Evolutionary conservation across 1,284 basidiomycete genomes (phyloP).

Genomic region (Meripilus lineatus): DNA sequence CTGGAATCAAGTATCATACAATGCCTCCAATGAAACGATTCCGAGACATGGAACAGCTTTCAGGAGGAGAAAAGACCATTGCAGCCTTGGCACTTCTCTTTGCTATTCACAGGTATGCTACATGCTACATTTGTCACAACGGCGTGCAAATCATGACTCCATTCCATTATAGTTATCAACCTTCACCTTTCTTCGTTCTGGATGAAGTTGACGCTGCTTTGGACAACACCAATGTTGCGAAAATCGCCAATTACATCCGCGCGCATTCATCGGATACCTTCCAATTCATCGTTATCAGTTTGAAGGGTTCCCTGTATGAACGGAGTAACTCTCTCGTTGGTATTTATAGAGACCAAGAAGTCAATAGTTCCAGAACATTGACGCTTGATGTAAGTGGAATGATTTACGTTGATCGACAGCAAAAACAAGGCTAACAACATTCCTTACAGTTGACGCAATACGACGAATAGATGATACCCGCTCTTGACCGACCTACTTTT

Average conservation of each 20-base stretch:
- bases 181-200: constrained; percentile 97
- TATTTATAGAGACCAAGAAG: constrained; percentile 90
- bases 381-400: constrained; percentile 90
- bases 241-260: constrained; percentile 88
- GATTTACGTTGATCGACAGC: neutral
- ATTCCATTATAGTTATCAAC: constrained; percentile 72
- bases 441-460: constrained; percentile 37
- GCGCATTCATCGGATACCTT: constrained; percentile 75
- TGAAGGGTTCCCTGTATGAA: constrained; percentile 91
- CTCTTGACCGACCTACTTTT: neutral
- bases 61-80: constrained; percentile 98
- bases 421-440: constrained; percentile 6
- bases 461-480: constrained; percentile 30
- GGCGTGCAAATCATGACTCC: too few relatives aligned
- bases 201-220: constrained; percentile 98
- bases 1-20: constrained; percentile 96
- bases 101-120: constrained; percentile 85
- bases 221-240: constrained; percentile 93
- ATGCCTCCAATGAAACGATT: constrained; percentile 99
- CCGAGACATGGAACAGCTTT: constrained; percentile 98
- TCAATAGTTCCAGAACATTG: constrained; percentile 85
- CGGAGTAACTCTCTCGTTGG: constrained; percentile 89
- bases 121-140: constrained; percentile 1
- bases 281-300: constrained; percentile 96
- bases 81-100: constrained; percentile 94